Evolutionary conservation across 73 alveolate species (phyloP).

Genomic region (Paramecium biaurelia): DNA sequence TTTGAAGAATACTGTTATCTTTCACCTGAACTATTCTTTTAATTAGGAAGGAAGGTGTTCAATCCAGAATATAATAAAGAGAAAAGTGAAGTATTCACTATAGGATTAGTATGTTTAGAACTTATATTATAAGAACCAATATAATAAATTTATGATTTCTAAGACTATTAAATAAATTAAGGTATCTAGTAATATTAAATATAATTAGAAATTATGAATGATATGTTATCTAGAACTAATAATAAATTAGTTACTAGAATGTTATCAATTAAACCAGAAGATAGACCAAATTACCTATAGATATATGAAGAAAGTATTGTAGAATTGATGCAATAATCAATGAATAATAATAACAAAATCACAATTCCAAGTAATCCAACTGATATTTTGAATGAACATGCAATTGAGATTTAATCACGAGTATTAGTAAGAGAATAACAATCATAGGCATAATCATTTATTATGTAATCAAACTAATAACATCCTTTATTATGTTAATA

Average conservation of each 20-base stretch:
- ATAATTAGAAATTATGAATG: neutral
- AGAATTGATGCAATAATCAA: neutral
- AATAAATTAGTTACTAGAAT: neutral
- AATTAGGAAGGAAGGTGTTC: neutral
- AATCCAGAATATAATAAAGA: slow-evolving; percentile 36
- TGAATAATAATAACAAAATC: neutral
- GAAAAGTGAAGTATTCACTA: slow-evolving; percentile 20
- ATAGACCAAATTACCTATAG: neutral
- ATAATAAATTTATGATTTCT: neutral
- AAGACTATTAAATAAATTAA: slow-evolving; percentile 7
- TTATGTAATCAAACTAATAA: neutral
- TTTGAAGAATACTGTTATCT: slow-evolving; percentile 35
- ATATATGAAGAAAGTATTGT: slow-evolving; percentile 11
- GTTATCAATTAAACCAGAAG: neutral
- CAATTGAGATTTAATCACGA: neutral
- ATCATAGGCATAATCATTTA: neutral
- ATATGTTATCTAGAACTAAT: neutral
- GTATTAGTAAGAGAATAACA: neutral
- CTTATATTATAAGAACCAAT: neutral
- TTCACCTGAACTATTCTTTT: neutral
- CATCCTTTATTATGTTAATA: neutral
- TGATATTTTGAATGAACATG: neutral
- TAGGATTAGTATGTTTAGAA: slow-evolving; percentile 46
- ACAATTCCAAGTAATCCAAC: neutral
- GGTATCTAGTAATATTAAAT: neutral